Evolutionary conservation across 352 stramenopile genomes (phyloP).

Genomic region (Phytopythium ostracodes): DNA sequence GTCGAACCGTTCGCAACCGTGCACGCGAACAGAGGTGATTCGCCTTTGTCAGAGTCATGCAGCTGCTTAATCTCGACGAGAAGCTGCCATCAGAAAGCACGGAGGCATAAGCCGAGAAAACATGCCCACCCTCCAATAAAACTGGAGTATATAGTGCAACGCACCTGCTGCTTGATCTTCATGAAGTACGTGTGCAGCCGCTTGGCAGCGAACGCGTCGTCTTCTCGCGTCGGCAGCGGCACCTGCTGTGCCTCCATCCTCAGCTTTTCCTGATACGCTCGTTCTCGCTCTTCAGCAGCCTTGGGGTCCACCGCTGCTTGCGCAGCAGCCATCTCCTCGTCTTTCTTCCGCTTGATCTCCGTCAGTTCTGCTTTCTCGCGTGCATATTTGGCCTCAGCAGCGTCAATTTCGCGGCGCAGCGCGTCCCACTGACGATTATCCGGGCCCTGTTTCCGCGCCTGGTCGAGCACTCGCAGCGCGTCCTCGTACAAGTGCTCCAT

Average conservation of each 20-base stretch:
- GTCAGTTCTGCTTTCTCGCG: conserved; percentile 26
- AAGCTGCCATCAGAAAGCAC: conserved; percentile 20
- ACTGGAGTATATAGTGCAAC: not conserved
- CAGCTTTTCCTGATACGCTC: conserved; percentile 29
- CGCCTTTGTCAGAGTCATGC: conserved; percentile 45
- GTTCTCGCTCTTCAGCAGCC: conserved; percentile 36
- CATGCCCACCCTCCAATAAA: not conserved
- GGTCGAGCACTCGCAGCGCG: conserved; percentile 30
- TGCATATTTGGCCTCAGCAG: conserved; percentile 20
- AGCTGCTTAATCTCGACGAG: conserved; percentile 35
- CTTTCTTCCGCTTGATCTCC: conserved; percentile 25
- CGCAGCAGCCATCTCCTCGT: conserved; percentile 12
- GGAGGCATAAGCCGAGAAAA: not conserved
- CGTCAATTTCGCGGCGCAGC: conserved; percentile 44
- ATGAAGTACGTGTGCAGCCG: conserved; percentile 63
- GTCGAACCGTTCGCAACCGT: conserved; percentile 39
- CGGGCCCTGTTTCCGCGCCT: conserved; percentile 32
- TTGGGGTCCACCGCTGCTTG: conserved; percentile 7
- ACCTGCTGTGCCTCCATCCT: conserved; percentile 30
- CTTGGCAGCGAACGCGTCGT: conserved; percentile 48
- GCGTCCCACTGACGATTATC: conserved; percentile 46
- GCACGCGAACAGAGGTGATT: conserved; percentile 61
- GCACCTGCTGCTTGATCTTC: conserved; percentile 53
- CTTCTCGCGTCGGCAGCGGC: conserved; percentile 49
- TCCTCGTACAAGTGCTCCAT: conserved; percentile 58